A percentile compares a stretch with the other conserved stretches of the same genome.
Conservation (phyloP, 2,329 filamentous ascomycete species). For the Fusarium verrucosum region DNA sequence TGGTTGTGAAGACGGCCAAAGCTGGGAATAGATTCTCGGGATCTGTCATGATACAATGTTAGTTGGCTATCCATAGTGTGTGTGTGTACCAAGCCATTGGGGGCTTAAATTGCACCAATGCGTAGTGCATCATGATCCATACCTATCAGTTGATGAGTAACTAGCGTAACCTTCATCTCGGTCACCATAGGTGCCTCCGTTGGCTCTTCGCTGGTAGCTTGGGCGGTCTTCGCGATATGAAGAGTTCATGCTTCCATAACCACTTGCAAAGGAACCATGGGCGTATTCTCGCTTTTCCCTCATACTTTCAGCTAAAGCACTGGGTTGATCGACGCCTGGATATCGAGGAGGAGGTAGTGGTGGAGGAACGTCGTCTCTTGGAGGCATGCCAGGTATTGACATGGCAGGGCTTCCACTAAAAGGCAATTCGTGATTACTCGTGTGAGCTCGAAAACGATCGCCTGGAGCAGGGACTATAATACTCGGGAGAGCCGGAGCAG, state of each 20-base stretch:
- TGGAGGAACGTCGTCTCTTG: constrained; percentile 52
- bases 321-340: constrained; percentile 49
- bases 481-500: constrained; percentile 49
- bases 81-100: background rate
- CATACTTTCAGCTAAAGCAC: constrained; percentile 44
- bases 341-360: constrained; percentile 58
- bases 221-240: constrained; percentile 49
- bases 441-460: constrained; percentile 44
- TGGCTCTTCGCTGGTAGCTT: constrained; percentile 48
- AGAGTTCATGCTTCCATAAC: constrained; percentile 54
- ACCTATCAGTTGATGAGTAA: constrained; percentile 54
- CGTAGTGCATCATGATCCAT: constrained; percentile 15
- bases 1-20: constrained; percentile 62
- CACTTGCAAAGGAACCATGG: constrained; percentile 49
- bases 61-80: constrained; percentile 9
- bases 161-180: constrained; percentile 58
- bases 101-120: constrained; percentile 3
- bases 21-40: constrained; percentile 53
- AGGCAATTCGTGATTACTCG: constrained; percentile 44
- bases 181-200: constrained; percentile 28
- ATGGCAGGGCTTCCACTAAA: constrained; percentile 52
- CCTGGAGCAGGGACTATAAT: constrained; percentile 48
- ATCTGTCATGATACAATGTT: constrained; percentile 45
- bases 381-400: constrained; percentile 54
- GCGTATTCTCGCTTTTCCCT: constrained; percentile 45